Conservation (phyloP, 179 eudicot genomes). For the Actinidia arguta region DNA sequence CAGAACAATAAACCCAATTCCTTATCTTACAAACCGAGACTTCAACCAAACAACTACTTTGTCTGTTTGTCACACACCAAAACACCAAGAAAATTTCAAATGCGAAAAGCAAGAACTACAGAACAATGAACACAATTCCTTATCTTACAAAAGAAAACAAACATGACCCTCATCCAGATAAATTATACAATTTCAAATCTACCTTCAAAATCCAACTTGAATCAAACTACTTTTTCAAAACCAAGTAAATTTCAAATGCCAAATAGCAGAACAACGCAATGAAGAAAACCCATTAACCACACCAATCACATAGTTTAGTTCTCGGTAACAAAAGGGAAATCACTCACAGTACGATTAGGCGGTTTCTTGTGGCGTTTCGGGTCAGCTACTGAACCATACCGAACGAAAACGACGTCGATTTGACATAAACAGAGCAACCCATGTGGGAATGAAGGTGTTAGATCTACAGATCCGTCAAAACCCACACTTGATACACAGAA, state of each 20-base stretch:
- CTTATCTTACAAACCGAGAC: too few relatives aligned
- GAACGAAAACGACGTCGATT: slow-evolving; percentile 32
- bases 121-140: too few relatives aligned
- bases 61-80: too few relatives aligned
- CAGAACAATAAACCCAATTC: too few relatives aligned
- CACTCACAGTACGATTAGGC: slow-evolving; percentile 18
- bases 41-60: too few relatives aligned
- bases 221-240: neutral
- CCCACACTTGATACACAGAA: neutral
- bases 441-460: slow-evolving; percentile 1
- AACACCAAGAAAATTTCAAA: too few relatives aligned
- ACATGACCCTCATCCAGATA: too few relatives aligned
- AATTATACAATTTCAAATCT: too few relatives aligned
- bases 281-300: neutral
- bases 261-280: neutral
- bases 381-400: slow-evolving; percentile 18
- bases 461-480: slow-evolving; percentile 47
- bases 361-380: neutral
- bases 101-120: too few relatives aligned
- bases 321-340: neutral
- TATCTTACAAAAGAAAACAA: too few relatives aligned
- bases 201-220: neutral
- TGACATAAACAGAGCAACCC: slow-evolving; percentile 11
- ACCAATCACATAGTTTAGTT: neutral
- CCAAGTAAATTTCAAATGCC: slow-evolving; percentile 9